Conservation (phyloP, 225 moss, liverwort and hornwort species). For the Pleurozium schreberi region DNA sequence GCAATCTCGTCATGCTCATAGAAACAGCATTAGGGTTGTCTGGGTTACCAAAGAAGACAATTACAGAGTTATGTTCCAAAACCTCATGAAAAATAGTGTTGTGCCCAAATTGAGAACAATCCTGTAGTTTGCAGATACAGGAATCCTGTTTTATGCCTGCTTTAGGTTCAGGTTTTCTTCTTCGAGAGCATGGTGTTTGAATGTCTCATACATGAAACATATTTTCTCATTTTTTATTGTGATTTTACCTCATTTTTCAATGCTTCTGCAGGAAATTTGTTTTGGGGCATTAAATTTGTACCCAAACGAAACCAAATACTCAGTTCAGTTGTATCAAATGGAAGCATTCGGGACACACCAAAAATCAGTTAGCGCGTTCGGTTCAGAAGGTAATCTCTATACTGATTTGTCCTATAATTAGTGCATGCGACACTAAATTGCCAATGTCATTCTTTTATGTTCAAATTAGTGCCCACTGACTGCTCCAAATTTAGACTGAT, state of each 20-base stretch:
- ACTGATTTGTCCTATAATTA: not conserved
- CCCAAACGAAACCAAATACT: not conserved
- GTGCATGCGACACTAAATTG: no score
- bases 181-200: not conserved
- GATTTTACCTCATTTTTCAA: not conserved
- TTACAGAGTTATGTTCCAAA: not conserved
- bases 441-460: no score
- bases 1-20: not conserved
- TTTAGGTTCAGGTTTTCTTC: not conserved
- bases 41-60: not conserved
- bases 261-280: not conserved
- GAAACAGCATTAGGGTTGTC: not conserved
- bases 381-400: not conserved
- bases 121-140: not conserved
- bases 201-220: not conserved
- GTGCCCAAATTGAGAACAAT: not conserved
- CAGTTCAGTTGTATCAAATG: not conserved
- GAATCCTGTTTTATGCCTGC: not conserved
- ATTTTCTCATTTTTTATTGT: not conserved
- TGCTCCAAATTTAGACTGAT: not conserved
- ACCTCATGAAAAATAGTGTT: not conserved
- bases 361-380: not conserved
- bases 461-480: no score
- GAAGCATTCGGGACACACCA: not conserved
- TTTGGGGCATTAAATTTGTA: not conserved